Conservation (phyloP, 2,329 filamentous ascomycete species). For the Shiraia bambusicola region DNA sequence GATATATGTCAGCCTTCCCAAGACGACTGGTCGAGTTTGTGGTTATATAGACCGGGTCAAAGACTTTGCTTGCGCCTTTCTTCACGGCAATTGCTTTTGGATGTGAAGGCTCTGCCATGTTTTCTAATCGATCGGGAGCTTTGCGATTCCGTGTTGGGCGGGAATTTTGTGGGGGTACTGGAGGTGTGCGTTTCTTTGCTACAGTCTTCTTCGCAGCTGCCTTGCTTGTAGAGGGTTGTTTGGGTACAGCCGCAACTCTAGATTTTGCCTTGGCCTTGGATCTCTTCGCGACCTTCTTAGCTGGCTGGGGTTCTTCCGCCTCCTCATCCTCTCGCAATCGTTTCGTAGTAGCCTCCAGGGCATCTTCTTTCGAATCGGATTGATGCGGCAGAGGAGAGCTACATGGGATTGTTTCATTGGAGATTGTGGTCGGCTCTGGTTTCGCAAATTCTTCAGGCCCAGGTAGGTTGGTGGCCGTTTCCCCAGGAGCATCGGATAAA, state of each 20-base stretch:
- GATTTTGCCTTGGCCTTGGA: neutral
- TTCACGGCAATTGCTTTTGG: slow-evolving; percentile 11
- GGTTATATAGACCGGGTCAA: slow-evolving; percentile 34
- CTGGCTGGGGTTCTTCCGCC: slow-evolving; percentile 4
- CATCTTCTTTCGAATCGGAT: slow-evolving; percentile 3
- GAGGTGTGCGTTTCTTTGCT: slow-evolving; percentile 7
- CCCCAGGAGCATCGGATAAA: no score
- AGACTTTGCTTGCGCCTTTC: slow-evolving; percentile 22
- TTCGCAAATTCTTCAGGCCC: neutral
- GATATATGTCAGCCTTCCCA: slow-evolving; percentile 36
- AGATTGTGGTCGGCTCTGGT: neutral
- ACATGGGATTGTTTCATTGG: neutral
- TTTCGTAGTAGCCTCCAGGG: slow-evolving; percentile 7
- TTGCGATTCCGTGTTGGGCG: slow-evolving; percentile 33
- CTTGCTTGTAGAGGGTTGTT: slow-evolving; percentile 9
- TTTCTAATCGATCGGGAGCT: slow-evolving; percentile 27
- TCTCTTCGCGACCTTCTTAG: slow-evolving; percentile 5
- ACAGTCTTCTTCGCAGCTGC: slow-evolving; percentile 6
- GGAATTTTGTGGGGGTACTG: slow-evolving; percentile 12
- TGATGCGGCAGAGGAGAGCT: neutral
- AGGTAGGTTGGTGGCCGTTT: no score
- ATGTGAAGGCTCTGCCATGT: slow-evolving; percentile 10
- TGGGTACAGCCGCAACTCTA: slow-evolving; percentile 4
- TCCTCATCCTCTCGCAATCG: slow-evolving; percentile 9
- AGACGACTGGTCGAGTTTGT: slow-evolving; percentile 35